These are phyloP conservation scores for Luffa acutangula DNA, from an alignment of 306 rosid species.

Conservation along the genomic window DNA sequence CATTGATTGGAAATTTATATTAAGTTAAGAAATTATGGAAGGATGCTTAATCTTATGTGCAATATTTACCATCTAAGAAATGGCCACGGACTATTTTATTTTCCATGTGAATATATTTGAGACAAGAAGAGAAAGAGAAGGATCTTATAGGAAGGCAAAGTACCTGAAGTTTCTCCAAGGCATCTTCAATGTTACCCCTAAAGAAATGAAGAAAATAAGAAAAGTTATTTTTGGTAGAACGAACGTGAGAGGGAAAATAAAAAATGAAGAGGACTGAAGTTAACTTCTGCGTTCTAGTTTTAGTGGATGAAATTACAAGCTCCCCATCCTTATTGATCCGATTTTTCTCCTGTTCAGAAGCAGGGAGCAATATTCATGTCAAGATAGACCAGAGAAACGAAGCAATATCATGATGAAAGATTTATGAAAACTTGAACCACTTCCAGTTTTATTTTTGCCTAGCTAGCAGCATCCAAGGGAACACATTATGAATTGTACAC, in stretches of 20 bases:
- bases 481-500: background rate
- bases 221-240: conserved; percentile 10
- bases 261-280: conserved; percentile 20
- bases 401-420: background rate
- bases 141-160: background rate
- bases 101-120: background rate
- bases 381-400: background rate
- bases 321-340: conserved; percentile 92
- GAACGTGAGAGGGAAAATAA: conserved; percentile 9
- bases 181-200: conserved; percentile 64
- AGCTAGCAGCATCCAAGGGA: background rate
- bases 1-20: background rate
- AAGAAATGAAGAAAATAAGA: conserved; percentile 16
- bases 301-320: conserved; percentile 90
- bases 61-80: background rate
- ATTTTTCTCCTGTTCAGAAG: conserved; percentile 70
- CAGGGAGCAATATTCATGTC: conserved; percentile 9
- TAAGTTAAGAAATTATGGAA: background rate
- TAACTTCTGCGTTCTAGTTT: conserved; percentile 86
- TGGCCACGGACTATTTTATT: background rate
- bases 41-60: background rate
- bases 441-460: background rate
- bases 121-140: background rate
- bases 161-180: conserved; percentile 56
- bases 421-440: background rate